These are phyloP conservation scores for Sporothrix dimorphospora DNA, from an alignment of 2,329 filamentous ascomycete genomes.

Conservation along the genomic window DNA sequence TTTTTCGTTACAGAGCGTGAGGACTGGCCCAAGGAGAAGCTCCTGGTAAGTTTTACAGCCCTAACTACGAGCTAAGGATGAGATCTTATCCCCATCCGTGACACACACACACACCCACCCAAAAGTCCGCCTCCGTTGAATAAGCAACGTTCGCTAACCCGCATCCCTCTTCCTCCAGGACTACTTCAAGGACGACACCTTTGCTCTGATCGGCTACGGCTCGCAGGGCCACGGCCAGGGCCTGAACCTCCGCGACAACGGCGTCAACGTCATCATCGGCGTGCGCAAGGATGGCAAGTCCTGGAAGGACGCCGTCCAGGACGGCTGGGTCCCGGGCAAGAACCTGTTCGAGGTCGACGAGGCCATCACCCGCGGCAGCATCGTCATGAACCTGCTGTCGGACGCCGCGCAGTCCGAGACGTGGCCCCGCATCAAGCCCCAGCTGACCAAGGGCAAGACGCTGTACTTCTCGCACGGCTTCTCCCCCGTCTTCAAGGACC, in stretches of 20 bases:
- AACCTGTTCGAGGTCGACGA: conserved; percentile 99
- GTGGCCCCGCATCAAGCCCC: conserved; percentile 97
- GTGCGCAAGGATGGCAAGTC: conserved; percentile 98
- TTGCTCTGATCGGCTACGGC: conserved; percentile 97
- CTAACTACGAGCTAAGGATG: neutral
- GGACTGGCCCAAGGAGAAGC: conserved; percentile 99
- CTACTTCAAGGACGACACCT: conserved; percentile 99
- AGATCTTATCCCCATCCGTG: neutral
- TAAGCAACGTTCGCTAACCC: neutral
- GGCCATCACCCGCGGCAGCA: conserved; percentile 89
- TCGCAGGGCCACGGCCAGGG: conserved; percentile 99
- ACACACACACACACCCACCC: neutral
- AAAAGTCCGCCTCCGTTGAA: neutral
- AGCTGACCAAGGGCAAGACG: conserved; percentile 99
- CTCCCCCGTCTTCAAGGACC: conserved; percentile 99
- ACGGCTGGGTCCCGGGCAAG: conserved; percentile 97
- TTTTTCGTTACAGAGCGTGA: conserved; percentile 72
- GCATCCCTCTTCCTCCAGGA: conserved; percentile 58
- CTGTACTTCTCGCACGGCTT: conserved; percentile 99
- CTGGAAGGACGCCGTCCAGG: conserved; percentile 95
- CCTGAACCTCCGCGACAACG: conserved; percentile 99
- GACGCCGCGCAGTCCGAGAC: conserved; percentile 99
- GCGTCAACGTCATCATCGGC: conserved; percentile 97
- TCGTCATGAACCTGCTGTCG: conserved; percentile 98
- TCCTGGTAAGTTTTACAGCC: conserved; percentile 69